Percentiles rank a stretch among this genome's conserved stretches.
Evolutionary conservation across 768 basidiomycete species (phyloP).

Genomic region (Suillus weaverae): DNA sequence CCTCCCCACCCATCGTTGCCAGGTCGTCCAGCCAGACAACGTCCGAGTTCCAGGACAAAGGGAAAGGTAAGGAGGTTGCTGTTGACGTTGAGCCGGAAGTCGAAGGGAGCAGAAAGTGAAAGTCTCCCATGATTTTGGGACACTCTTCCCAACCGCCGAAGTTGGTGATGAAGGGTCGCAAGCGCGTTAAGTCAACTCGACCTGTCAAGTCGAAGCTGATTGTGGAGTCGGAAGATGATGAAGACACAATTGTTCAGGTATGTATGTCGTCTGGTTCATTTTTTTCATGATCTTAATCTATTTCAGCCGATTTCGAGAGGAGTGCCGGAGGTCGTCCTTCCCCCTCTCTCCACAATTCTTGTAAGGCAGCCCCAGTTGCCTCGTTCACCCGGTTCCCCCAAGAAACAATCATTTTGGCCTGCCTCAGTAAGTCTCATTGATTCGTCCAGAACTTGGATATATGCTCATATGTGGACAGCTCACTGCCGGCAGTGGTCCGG

Average conservation of each 20-base stretch:
- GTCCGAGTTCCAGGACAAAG: too few relatives aligned
- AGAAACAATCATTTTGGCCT: neutral
- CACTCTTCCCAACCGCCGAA: neutral
- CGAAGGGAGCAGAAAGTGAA: too few relatives aligned
- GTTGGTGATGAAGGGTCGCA: neutral
- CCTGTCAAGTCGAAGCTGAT: neutral
- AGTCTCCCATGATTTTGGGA: neutral
- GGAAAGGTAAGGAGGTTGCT: too few relatives aligned
- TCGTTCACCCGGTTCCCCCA: neutral
- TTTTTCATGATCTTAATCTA: neutral
- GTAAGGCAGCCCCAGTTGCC: rapidly evolving
- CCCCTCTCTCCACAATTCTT: neutral
- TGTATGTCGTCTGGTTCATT: neutral
- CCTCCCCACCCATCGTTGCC: too few relatives aligned
- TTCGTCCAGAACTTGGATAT: neutral
- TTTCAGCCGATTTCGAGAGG: neutral
- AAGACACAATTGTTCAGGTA: neutral
- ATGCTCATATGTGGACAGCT: too few relatives aligned
- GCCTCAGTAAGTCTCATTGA: neutral
- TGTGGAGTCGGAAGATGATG: neutral
- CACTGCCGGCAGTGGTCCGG: too few relatives aligned
- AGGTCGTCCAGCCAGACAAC: too few relatives aligned
- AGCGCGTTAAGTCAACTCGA: neutral
- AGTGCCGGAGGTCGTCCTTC: neutral
- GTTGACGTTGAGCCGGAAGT: too few relatives aligned